Base-by-base conservation (phyloP, 768 basidiomycete species). In the Pleurotus tuoliensis region DNA sequence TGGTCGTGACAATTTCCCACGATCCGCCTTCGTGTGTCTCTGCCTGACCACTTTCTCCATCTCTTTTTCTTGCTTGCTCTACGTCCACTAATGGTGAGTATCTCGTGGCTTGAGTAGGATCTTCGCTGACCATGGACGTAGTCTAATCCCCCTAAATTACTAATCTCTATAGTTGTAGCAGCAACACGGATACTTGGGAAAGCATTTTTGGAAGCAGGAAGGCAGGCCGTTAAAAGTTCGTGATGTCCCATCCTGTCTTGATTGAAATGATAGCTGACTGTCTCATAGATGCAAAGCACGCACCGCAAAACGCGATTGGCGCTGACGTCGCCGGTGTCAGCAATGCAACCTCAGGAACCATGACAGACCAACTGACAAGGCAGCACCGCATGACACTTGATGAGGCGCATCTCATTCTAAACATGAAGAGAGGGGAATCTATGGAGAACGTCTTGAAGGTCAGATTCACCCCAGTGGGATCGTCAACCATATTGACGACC, bases 161-260 rank as follows among this genome's bases (percentile, higher is more conserved):
- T 95, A 47, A 78, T 91, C 8, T 91, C 94, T 67, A 93, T 96
- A 57, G 70, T 91, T 41, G 64, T 93, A 16, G 82, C 87, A 20
- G 89, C 91, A 18, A 76, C 81, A 24, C 87, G 84, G 70, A 94
- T 94, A 62, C 73, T 98, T 51, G 94, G 97, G 55, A 95, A 89
- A 73, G 97, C 97, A 43, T 83, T 98, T 54, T 75, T 80, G 34
- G 94, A 94, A 66, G 97, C 95, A 2, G 92, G 92, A 38, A 79
- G 81, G 63, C 97, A 99, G 70, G 96, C 95, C 9, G 84, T 90
- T 43, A 88, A 92, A 79, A 99, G 97, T 98, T 69, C 65, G 88
- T 71, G 27, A 46, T 34, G 11, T 8, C 30, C 30, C 1, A 34
- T 11, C 8, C 30, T 11, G 8, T 11, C 11, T 9, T 8, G 3